A percentile compares a stretch with the other conserved stretches of the same genome.
These are phyloP conservation scores for Grosmannia penicillata DNA, from an alignment of 2,329 filamentous ascomycete genomes.

Conservation along the genomic window DNA sequence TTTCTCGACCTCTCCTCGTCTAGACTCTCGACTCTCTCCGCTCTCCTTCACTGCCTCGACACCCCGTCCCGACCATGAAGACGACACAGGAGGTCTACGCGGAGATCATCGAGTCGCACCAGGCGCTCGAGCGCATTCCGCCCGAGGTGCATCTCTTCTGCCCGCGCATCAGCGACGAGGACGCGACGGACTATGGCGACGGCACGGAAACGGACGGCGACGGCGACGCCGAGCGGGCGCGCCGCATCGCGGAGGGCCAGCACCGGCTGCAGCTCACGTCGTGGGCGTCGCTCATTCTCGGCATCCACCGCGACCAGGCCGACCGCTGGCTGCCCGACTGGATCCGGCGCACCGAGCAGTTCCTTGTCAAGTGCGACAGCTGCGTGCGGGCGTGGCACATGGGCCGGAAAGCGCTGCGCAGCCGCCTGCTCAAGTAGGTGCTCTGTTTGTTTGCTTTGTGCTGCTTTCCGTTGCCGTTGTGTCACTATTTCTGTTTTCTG, in stretches of 20 bases:
- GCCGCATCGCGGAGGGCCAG: slow-evolving; percentile 37
- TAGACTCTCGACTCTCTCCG: too few species aligned
- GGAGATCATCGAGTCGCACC: slow-evolving; percentile 27
- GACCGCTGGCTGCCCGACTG: slow-evolving; percentile 47
- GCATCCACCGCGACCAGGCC: slow-evolving; percentile 45
- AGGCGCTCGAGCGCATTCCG: slow-evolving; percentile 27
- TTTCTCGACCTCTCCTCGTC: too few species aligned
- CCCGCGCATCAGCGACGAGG: slow-evolving; percentile 47
- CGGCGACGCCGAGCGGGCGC: slow-evolving; percentile 32
- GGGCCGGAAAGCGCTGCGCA: slow-evolving; percentile 46
- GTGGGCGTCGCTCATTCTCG: slow-evolving; percentile 54
- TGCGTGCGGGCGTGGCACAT: slow-evolving; percentile 66
- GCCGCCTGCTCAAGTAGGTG: slow-evolving; percentile 44
- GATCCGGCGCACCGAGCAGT: slow-evolving; percentile 37
- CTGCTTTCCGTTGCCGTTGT: background rate
- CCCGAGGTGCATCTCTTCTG: slow-evolving; percentile 51
- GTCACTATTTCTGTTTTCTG: background rate
- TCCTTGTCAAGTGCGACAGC: slow-evolving; percentile 49
- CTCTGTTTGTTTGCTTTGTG: background rate
- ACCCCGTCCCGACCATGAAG: slow-evolving; percentile 17
- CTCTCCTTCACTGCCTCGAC: background rate
- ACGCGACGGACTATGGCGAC: slow-evolving; percentile 49
- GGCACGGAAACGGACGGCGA: slow-evolving; percentile 28
- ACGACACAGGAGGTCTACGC: slow-evolving; percentile 18
- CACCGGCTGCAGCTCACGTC: slow-evolving; percentile 47